Percentiles rank a stretch among this genome's conserved stretches.
Conservation (phyloP, 2,329 filamentous ascomycete genomes). For the Fusarium succisae region DNA sequence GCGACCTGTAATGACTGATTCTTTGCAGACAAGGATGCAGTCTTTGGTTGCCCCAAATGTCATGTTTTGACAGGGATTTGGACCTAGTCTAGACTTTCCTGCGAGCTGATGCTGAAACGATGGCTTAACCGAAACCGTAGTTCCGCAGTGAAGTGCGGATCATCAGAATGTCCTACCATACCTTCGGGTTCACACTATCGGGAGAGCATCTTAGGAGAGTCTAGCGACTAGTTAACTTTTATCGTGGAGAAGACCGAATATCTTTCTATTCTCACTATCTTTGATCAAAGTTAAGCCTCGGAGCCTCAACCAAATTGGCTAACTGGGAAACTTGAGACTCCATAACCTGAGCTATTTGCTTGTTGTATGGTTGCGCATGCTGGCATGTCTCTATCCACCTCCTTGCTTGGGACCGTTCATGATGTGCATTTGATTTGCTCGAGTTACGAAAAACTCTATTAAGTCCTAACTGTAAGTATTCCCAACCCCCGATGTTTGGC, state of each 20-base stretch:
- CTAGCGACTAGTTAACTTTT: background rate
- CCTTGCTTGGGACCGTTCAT: background rate
- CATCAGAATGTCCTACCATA: constrained; percentile 24
- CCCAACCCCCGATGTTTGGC: constrained; percentile 6
- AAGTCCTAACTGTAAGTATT: constrained; percentile 9
- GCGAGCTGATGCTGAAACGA: constrained; percentile 41
- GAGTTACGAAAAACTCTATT: background rate
- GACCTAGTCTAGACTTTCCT: constrained; percentile 13
- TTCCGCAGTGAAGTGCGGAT: constrained; percentile 7
- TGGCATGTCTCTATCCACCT: background rate
- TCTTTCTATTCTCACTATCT: constrained; percentile 6
- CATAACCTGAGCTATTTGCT: constrained; percentile 6
- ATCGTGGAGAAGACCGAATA: constrained; percentile 8
- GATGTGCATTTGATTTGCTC: background rate
- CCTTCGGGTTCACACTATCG: constrained; percentile 32
- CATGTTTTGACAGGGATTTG: constrained; percentile 20
- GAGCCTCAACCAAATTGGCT: background rate
- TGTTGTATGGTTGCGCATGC: constrained; percentile 18
- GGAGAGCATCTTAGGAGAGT: constrained; percentile 13
- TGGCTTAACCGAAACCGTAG: constrained; percentile 23
- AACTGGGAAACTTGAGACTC: background rate
- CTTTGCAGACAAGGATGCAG: constrained; percentile 7
- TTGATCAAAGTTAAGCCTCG: background rate
- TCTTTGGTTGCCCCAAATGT: constrained; percentile 4
- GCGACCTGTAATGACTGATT: constrained; percentile 4